Conservation (phyloP, 2,329 filamentous ascomycete genomes). For the Juglanconis sp. region DNA sequence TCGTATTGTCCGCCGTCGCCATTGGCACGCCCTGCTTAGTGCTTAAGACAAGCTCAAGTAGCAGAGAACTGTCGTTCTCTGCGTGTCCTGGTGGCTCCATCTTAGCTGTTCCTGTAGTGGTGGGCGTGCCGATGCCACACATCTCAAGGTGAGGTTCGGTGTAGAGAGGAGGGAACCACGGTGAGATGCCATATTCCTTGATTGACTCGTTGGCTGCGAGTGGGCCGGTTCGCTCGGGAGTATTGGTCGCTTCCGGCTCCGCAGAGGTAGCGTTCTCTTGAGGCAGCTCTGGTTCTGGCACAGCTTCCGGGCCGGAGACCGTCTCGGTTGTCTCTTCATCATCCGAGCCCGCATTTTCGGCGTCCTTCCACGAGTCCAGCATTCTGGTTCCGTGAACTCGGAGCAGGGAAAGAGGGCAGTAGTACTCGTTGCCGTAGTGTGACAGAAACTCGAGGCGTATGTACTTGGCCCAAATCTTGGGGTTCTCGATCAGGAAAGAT, state of each 20-base stretch:
- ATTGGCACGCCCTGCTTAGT: background rate
- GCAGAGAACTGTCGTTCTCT: background rate
- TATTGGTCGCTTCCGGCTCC: slow-evolving; percentile 7
- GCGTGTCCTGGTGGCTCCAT: slow-evolving; percentile 16
- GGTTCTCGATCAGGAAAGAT: slow-evolving; percentile 89
- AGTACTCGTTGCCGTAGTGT: slow-evolving; percentile 95
- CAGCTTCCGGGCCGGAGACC: slow-evolving; percentile 26
- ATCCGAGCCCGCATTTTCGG: slow-evolving; percentile 61
- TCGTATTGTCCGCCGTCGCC: background rate
- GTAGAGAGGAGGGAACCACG: slow-evolving; percentile 24
- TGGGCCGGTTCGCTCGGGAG: background rate
- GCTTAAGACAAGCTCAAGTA: background rate
- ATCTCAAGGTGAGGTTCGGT: slow-evolving; percentile 18
- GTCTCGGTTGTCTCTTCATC: slow-evolving; percentile 52
- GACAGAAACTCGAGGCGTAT: slow-evolving; percentile 86
- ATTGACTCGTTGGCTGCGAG: background rate
- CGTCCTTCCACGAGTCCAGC: slow-evolving; percentile 88
- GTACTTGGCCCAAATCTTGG: slow-evolving; percentile 93
- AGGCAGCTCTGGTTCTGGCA: slow-evolving; percentile 26
- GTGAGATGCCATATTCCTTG: slow-evolving; percentile 23
- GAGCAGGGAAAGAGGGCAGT: slow-evolving; percentile 87
- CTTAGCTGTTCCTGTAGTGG: slow-evolving; percentile 23
- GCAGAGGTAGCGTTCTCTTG: slow-evolving; percentile 6
- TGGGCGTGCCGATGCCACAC: slow-evolving; percentile 25
- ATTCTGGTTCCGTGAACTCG: slow-evolving; percentile 95